phyloP scores from a whole-genome alignment of 78 protist genomes.

The Guillardia theta region DNA sequence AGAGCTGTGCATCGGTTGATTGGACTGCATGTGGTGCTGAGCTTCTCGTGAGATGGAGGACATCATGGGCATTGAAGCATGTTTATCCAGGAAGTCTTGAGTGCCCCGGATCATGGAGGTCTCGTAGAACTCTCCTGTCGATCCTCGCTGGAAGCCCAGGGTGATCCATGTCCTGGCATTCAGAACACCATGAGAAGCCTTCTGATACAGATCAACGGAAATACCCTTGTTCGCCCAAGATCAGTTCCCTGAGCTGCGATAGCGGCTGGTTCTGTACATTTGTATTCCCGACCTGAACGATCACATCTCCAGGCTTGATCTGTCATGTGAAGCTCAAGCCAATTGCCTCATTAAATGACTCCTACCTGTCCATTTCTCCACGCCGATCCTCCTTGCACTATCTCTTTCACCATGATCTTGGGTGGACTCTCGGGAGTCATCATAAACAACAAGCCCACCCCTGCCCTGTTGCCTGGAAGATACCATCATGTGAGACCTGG shows the following conservation, averaged over 20 bases:
- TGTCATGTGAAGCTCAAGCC: not conserved
- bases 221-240: not conserved
- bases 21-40: no score
- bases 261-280: slow-evolving; percentile 27
- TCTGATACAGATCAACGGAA: no score
- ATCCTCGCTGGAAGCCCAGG: not conserved
- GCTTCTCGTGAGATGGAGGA: no score
- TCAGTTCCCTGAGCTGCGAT: not conserved
- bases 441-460: not conserved
- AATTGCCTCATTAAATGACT: not conserved
- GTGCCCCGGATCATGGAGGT: not conserved
- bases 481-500: no score
- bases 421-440: not conserved
- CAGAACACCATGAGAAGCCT: no score
- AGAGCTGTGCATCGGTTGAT: no score
- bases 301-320: not conserved
- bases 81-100: not conserved
- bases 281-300: not conserved
- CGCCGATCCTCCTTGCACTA: not conserved
- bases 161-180: not conserved
- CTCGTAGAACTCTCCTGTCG: not conserved
- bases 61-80: no score
- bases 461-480: no score
- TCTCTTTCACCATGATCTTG: not conserved
- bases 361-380: not conserved